Evolutionary conservation across 176 grass and related monocot species (phyloP), one percentile per base, ranked within the genome.

Genomic region (Phragmites australis): DNA sequence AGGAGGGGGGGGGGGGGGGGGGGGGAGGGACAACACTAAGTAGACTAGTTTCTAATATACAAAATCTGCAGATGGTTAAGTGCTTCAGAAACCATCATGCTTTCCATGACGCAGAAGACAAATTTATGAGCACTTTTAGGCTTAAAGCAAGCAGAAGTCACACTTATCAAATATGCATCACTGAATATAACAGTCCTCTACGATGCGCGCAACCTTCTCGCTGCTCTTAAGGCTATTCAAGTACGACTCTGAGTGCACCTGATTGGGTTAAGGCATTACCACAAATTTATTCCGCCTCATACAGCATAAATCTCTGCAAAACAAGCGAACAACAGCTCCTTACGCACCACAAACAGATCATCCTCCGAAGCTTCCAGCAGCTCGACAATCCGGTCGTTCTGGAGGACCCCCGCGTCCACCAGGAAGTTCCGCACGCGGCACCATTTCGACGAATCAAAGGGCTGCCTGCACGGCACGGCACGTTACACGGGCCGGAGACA

Each of bases 361-460:
- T 95, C 87, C 37, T 83, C 81, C 8, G 75, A 87, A 89, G 86
- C 89, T 88, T 91, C 87, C 31, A 88, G 53, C 15, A 82, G 84
- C 74, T 92, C 85, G 19, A 92, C 62, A 8, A 87, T 45, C 60
- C 37, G 32, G 18, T 56, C 75, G 34, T 53, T 81, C 43, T 69
- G 62, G 76, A 95, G 62, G 63, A 84, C 10, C 25, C 86, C 68
- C 27, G 75, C 81, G 65, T 91, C 90, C 69, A 87, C 78, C 34
- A 89, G 81, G 58, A 85, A 89, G 45, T 55, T 53, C 70, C 86
- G 71, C 41, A 90, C 83, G 21, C 62, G 78, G 8, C 85, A 88
- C 85, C 91, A 90, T 81, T 88, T 93, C 61, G 88, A 65, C 71
- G 88, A 93, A 86, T 93, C 91, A 73, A 93, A 93, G 41, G 88